Conservation (phyloP, 2,329 filamentous ascomycete genomes). For the Alternaria ventricosa region DNA sequence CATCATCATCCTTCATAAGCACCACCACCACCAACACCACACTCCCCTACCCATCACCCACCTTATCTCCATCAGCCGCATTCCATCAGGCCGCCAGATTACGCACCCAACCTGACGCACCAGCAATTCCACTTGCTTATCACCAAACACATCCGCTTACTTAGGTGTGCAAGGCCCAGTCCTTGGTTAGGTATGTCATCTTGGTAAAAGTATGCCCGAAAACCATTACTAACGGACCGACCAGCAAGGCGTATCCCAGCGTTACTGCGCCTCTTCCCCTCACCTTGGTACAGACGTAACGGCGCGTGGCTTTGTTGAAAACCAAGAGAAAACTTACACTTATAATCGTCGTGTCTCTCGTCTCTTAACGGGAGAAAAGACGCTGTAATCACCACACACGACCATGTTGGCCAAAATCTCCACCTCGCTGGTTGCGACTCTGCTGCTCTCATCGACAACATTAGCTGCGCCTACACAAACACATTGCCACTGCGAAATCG, state of each 20-base stretch:
- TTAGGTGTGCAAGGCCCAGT: background rate
- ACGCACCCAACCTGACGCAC: background rate
- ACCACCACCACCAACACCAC: background rate
- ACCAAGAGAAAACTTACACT: background rate
- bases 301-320: background rate
- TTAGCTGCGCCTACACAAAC: conserved; percentile 32
- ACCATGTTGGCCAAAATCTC: conserved; percentile 22
- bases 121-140: background rate
- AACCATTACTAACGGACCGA: conserved; percentile 1
- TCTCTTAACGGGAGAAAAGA: background rate
- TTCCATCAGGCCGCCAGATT: background rate
- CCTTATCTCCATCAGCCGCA: background rate
- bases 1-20: background rate
- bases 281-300: background rate
- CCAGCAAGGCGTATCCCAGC: background rate
- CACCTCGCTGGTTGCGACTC: conserved; percentile 18
- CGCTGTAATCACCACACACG: background rate
- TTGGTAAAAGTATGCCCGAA: background rate
- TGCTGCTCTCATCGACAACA: conserved; percentile 8
- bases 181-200: background rate
- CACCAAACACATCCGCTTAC: background rate
- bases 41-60: background rate
- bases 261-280: background rate
- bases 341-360: background rate
- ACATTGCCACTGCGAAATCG: conserved; percentile 39